phyloP scores from a whole-genome alignment of 1,284 basidiomycete species.

The Mycosarcoma maydis region DNA sequence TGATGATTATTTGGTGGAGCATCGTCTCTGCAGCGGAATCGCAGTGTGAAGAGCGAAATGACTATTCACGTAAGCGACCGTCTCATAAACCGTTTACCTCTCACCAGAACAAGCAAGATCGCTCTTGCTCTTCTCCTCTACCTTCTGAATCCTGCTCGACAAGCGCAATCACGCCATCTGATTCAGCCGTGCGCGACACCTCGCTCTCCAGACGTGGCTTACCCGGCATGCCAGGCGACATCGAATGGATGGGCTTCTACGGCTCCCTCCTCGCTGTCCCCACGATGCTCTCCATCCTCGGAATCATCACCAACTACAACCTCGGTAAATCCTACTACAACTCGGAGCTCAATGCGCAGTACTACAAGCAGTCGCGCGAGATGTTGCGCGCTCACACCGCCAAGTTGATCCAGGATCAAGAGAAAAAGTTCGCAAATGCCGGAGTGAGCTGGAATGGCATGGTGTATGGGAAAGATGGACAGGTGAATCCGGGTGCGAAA shows the following conservation, averaged over 20 bases:
- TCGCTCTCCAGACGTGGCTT: conserved; percentile 12
- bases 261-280: conserved; percentile 27
- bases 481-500: conserved; percentile 9
- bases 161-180: not conserved
- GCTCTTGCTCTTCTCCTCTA: no score
- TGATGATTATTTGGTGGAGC: no score
- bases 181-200: no score
- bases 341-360: conserved; percentile 23
- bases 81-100: no score
- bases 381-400: conserved; percentile 22
- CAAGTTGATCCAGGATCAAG: conserved; percentile 22
- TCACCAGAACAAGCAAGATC: no score
- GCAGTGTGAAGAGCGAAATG: no score
- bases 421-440: conserved; percentile 16
- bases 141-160: no score
- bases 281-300: conserved; percentile 22
- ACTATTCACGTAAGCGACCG: no score
- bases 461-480: conserved; percentile 27
- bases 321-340: conserved; percentile 31
- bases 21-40: no score
- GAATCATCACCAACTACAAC: conserved; percentile 36
- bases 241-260: conserved; percentile 35
- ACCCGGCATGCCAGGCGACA: conserved; percentile 21
- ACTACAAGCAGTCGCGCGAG: conserved; percentile 22
- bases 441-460: conserved; percentile 24